Conservation (phyloP, 495 filamentous ascomycete genomes). For the Talaromyces trachyspermus region DNA sequence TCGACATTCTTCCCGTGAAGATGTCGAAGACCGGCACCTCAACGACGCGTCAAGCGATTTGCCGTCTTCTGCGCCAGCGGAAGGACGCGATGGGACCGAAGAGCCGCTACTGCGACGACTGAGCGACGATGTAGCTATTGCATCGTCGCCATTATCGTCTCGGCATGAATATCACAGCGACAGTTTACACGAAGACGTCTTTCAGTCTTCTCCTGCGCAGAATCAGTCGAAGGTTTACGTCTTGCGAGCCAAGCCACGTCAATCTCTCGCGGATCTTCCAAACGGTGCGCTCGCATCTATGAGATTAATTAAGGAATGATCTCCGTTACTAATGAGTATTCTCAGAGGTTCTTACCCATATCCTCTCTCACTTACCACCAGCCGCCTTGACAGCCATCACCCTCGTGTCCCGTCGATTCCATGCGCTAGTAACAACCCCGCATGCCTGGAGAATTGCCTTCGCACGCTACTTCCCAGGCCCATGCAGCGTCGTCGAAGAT, state of each 20-base stretch:
- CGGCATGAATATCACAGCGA: neutral
- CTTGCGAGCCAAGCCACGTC: conserved; percentile 27
- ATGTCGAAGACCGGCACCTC: conserved; percentile 21
- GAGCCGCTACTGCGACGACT: conserved; percentile 18
- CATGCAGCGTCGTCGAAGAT: conserved; percentile 22
- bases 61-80: conserved; percentile 13
- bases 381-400: conserved; percentile 68
- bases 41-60: conserved; percentile 9
- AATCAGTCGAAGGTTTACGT: conserved; percentile 7
- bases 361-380: conserved; percentile 81
- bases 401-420: conserved; percentile 78
- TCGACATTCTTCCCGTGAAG: conserved; percentile 23
- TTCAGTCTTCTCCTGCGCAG: neutral
- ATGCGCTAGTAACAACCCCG: conserved; percentile 73
- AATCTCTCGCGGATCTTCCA: conserved; percentile 61
- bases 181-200: neutral
- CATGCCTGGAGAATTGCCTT: conserved; percentile 91
- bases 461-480: conserved; percentile 76
- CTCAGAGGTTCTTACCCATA: conserved; percentile 82
- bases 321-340: conserved; percentile 17
- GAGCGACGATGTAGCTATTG: conserved; percentile 20
- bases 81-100: conserved; percentile 10
- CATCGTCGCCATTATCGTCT: conserved; percentile 11
- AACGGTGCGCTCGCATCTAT: conserved; percentile 57
- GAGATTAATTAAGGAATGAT: neutral